Evolutionary conservation across 2,329 filamentous ascomycete species (phyloP), one percentile per base, ranked within the genome.

Genomic region (Xylariaceae sp.): DNA sequence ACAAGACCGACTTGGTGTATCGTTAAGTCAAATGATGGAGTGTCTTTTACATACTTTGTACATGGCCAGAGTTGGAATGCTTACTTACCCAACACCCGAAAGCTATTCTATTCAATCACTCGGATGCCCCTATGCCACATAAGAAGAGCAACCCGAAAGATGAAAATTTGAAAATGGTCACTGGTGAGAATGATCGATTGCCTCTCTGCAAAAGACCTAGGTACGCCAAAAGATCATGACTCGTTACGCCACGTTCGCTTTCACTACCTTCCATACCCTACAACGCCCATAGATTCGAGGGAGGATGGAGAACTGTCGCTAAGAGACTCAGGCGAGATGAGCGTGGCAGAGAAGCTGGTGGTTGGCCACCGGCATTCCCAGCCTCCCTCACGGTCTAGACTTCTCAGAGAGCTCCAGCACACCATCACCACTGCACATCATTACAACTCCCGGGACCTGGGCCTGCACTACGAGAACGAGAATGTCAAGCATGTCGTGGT

Each of bases 311-410:
- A 40, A 11, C 33, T 54, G 5, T 43, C 33, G 8, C 38, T 53
- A 6, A 33, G 31, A 33, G 45, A 37, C 5, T 46, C 43, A 12
- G 38, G 43, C 23, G 36, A 46, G 12, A 31, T 47, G 12, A 47
- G 50, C 29, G 43, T 47, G 31, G 36, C 50, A 15, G 46, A 47
- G 26, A 63, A 61, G 33, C 51, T 63, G 5, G 44, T 63, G 4
- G 46, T 58, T n/a, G 7, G 59, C 59, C 3, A 56, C 53, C 7
- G 60, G 60, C 2, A 50, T 50, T 18, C 50, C 53, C 5, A 42
- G 45, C 33, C 38, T 56, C 12, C 53, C 55, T n/a, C n/a, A n/a
- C 7, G 28, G 34, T 11, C 46, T 48, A 24, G 43, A 47, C 38
- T 37, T 38, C 39, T 49, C 39, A 11, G 16, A 36, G 3, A 44